These are phyloP conservation scores for Pseudovirgaria hyperparasitica DNA, from an alignment of 2,329 filamentous ascomycete species.

Conservation along the genomic window DNA sequence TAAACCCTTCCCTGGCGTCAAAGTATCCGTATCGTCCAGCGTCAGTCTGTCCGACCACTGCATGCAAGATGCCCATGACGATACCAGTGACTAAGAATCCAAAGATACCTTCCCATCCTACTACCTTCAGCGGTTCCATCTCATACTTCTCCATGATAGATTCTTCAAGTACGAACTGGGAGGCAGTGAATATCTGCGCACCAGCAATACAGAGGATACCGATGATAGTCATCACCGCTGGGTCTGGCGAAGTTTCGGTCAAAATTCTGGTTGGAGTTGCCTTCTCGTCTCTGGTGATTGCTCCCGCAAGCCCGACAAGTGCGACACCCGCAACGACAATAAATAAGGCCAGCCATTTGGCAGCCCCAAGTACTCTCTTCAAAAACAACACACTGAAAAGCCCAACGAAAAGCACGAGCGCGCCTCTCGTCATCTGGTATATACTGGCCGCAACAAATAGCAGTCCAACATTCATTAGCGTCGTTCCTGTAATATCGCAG, in stretches of 20 bases:
- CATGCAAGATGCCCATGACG: constrained; percentile 69
- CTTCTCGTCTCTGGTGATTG: constrained; percentile 59
- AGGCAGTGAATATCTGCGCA: constrained; percentile 92
- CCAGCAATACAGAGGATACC: constrained; percentile 85
- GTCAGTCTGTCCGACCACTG: constrained; percentile 61
- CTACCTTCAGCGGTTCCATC: constrained; percentile 78
- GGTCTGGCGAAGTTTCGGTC: constrained; percentile 32
- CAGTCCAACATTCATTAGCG: constrained; percentile 91
- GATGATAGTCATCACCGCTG: constrained; percentile 57
- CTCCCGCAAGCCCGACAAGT: constrained; percentile 79
- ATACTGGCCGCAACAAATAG: constrained; percentile 91
- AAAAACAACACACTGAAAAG: constrained; percentile 90
- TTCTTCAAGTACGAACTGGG: constrained; percentile 93
- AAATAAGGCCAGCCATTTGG: constrained; percentile 83
- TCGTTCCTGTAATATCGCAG: constrained; percentile 91
- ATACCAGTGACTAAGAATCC: constrained; percentile 70
- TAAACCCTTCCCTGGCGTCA: constrained; percentile 75
- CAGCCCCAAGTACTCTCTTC: constrained; percentile 63
- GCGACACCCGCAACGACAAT: constrained; percentile 82
- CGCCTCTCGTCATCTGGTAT: constrained; percentile 96
- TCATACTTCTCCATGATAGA: constrained; percentile 71
- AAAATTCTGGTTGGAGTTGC: constrained; percentile 21
- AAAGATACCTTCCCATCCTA: constrained; percentile 93
- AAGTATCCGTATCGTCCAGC: constrained; percentile 73
- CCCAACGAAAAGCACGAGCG: constrained; percentile 88